Conservation (phyloP, 768 basidiomycete genomes). For the Pholiota molesta region DNA sequence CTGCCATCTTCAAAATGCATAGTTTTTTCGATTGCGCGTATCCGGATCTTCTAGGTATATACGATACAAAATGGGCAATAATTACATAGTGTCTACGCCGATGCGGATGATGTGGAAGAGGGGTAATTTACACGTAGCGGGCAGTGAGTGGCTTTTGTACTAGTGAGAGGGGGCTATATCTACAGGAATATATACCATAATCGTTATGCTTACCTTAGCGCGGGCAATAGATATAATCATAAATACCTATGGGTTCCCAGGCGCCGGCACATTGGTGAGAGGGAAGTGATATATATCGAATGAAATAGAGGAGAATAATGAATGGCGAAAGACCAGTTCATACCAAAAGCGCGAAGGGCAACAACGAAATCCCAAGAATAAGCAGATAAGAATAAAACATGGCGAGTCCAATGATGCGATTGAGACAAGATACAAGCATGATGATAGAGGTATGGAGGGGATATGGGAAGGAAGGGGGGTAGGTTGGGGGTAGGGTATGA, state of each 20-base stretch:
- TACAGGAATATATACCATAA: constrained; percentile 13
- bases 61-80: constrained; percentile 11
- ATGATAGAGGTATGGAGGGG: not conserved
- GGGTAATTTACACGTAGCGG: constrained; percentile 3
- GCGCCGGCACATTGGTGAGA: not conserved
- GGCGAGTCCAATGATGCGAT: not conserved
- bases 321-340: constrained; percentile 7
- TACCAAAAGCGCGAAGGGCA: constrained; percentile 5
- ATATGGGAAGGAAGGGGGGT: not conserved
- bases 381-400: constrained; percentile 9
- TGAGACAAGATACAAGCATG: not conserved
- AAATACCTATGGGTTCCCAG: constrained; percentile 6
- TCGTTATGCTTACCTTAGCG: constrained; percentile 8
- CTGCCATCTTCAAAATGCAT: not conserved
- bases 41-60: constrained; percentile 9
- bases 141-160: constrained; percentile 1
- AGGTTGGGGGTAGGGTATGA: not conserved
- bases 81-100: constrained; percentile 16
- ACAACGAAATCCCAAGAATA: constrained; percentile 5
- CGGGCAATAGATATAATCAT: constrained; percentile 13
- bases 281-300: constrained; percentile 7
- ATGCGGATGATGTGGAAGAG: not conserved
- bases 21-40: not conserved
- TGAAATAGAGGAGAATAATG: constrained; percentile 7
- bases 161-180: constrained; percentile 2